phyloP scores from a whole-genome alignment of 805 yeast species.

The Scheffersomyces ergatensis region DNA sequence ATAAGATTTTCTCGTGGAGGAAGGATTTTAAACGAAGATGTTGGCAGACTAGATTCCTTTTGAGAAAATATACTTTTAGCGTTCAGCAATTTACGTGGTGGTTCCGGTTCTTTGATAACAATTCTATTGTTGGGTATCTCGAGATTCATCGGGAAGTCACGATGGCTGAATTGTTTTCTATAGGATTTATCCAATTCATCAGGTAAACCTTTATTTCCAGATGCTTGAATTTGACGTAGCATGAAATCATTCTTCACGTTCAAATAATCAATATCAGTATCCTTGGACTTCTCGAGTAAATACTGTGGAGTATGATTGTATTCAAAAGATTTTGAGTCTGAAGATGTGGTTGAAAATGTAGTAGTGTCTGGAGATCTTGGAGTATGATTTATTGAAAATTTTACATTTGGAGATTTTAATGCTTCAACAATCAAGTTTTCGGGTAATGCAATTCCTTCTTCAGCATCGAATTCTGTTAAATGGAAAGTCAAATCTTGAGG shows the following conservation, averaged over 20 bases:
- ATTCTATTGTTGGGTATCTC: slow-evolving; percentile 9
- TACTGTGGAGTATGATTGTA: slow-evolving; percentile 74
- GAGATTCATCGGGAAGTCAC: neutral
- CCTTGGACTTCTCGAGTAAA: slow-evolving; percentile 44
- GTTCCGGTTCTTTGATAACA: slow-evolving; percentile 4
- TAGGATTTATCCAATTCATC: neutral
- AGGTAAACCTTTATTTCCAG: slow-evolving; percentile 4
- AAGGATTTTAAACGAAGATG: neutral
- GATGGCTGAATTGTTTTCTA: neutral
- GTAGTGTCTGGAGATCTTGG: slow-evolving; percentile 30
- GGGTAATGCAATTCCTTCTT: slow-evolving; percentile 55
- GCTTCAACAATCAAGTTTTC: slow-evolving; percentile 43
- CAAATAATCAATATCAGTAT: slow-evolving; percentile 49
- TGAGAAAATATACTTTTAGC: neutral
- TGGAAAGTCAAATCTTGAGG: slow-evolving; percentile 42
- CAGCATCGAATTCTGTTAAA: slow-evolving; percentile 66
- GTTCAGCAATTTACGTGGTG: neutral
- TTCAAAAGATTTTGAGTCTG: slow-evolving; percentile 55
- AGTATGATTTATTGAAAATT: slow-evolving; percentile 32
- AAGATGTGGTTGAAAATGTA: slow-evolving; percentile 47
- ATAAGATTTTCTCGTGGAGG: slow-evolving; percentile 53
- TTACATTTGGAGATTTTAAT: slow-evolving; percentile 29
- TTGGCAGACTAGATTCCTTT: neutral
- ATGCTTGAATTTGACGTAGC: slow-evolving; percentile 10
- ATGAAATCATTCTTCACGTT: slow-evolving; percentile 48